Base-by-base conservation (phyloP, 2,329 filamentous ascomycete genomes). In the Trichoderma gracile region DNA sequence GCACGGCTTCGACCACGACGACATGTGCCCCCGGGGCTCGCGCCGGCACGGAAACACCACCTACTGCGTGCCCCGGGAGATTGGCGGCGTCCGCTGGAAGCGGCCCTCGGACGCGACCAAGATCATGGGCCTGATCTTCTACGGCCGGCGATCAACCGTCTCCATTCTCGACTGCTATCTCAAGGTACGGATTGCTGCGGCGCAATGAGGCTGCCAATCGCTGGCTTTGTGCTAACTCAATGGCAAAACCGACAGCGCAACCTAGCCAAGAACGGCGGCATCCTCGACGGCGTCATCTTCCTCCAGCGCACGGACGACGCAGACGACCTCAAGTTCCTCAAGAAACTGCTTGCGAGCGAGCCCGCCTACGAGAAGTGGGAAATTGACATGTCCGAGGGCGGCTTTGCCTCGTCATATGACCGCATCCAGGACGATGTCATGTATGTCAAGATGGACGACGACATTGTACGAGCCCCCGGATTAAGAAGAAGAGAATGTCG, bases 161-260 rank as follows among this genome's bases (percentile, higher is more conserved):
- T 77, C 79, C 38, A 77, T 82, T 30, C 68, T 82, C 46, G 79
- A 81, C 66, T 82, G 80, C 65, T 82, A 82, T 65, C 69, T 79
- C 42, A 75, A 78, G 74, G 75, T 78, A 69, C 15, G 56, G 21
- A 3, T 9, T 38, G 33, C 33, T 38, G 12, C 12, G 21, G 69
- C 33, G 38, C 52, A 55, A 42, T 6, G 1, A 12, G n/a, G 15
- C 10, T 9, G 33, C 17, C 17, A 21, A 42, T 40, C 10, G n/a
- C 19, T 38, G 21, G 40, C 3, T 25, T 38, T 38, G 15, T 59
- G 55, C 63, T 64, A 53, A 64, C 21, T 3, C 10, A 17, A 56
- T 5, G 38, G 17, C 33, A 38, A 38, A 62, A 40, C 25, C 25
- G 14, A 30, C 67, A 79, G 71, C 75, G 79, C 66, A 81, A 81